Conservation (phyloP, 2,329 filamentous ascomycete genomes). For the Trichoderma lentiforme region DNA sequence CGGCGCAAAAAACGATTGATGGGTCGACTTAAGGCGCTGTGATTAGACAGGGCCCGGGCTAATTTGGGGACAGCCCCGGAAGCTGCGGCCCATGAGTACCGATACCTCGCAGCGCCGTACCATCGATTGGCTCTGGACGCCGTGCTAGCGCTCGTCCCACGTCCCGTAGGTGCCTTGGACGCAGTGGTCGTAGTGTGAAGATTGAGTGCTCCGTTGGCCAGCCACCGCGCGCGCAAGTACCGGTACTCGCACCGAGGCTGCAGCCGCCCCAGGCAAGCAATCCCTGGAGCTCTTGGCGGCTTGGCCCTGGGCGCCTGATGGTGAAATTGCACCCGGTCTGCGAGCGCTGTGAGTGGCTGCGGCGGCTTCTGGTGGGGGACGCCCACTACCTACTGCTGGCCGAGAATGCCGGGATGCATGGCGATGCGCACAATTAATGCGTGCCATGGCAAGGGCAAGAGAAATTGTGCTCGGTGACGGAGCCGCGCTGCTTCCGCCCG, state of each 20-base stretch:
- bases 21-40: slow-evolving; percentile 6
- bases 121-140: not conserved
- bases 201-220: slow-evolving; percentile 17
- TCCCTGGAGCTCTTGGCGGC: slow-evolving; percentile 19
- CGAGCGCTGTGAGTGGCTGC: slow-evolving; percentile 13
- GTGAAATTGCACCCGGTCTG: slow-evolving; percentile 18
- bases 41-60: not conserved
- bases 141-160: not conserved
- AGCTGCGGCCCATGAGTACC: slow-evolving; percentile 28
- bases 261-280: slow-evolving; percentile 12
- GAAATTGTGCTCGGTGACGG: not conserved
- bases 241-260: not conserved
- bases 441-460: not conserved
- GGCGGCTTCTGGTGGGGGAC: slow-evolving; percentile 7
- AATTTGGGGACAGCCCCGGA: slow-evolving; percentile 23
- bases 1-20: not conserved
- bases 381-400: not conserved
- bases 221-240: slow-evolving; percentile 20
- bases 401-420: slow-evolving; percentile 13
- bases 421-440: slow-evolving; percentile 7
- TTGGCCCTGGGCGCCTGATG: slow-evolving; percentile 18
- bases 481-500: not conserved
- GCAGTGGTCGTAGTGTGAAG: not conserved
- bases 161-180: not conserved
- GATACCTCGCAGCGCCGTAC: slow-evolving; percentile 21